Evolutionary conservation across 164 flowering plant species (phyloP), one percentile per base, ranked within the genome.

Genomic region (Echeveria elegans): DNA sequence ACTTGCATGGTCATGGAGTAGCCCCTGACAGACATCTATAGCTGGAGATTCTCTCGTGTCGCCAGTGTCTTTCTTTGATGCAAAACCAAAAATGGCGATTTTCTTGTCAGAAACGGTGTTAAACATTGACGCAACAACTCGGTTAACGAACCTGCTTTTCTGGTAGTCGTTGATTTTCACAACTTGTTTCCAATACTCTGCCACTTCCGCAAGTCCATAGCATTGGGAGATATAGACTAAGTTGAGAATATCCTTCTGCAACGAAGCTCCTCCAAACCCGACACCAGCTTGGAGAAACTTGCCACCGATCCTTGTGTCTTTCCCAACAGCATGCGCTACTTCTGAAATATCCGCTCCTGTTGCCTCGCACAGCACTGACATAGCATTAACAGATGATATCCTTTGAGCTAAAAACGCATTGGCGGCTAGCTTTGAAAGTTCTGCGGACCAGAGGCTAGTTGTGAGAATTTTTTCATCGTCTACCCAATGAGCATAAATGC

Each of bases 351-450:
- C 70, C 9, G 85, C 85, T 10, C 85, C 85, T 12, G 84, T 82
- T 30, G 83, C 85, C 66, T 82, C 82, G 56, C 82, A 81, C 34
- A 83, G 82, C 16, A 85, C 87, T 15, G 87, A 83, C 85, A 83
- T 83, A 40, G 86, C 86, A 72, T 81, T 83, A 18, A 83, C 80
- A 1, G 86, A 83, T 2, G 84, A 83, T 65, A 83, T 83, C 70
- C 86, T 81, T 72, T 83, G 83, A n/a, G 83, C 85, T 75, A 83
- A 72, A 73, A 83, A 84, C 48, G 86, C 86, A 65, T 84, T 85
- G 31, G 86, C 86, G 8, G 88, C 83, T 0, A 82, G 82, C 82
- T 82, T 85, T 0, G 86, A 78, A 7, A 82, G 83, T 80, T 82
- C 83, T 0, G 86, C 82, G 19, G 86, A 82, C 86, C 86, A 82